Percentiles rank a stretch among this genome's conserved stretches.
Evolutionary conservation across 805 yeast species (phyloP).

Genomic region (Brettanomyces nanus): DNA sequence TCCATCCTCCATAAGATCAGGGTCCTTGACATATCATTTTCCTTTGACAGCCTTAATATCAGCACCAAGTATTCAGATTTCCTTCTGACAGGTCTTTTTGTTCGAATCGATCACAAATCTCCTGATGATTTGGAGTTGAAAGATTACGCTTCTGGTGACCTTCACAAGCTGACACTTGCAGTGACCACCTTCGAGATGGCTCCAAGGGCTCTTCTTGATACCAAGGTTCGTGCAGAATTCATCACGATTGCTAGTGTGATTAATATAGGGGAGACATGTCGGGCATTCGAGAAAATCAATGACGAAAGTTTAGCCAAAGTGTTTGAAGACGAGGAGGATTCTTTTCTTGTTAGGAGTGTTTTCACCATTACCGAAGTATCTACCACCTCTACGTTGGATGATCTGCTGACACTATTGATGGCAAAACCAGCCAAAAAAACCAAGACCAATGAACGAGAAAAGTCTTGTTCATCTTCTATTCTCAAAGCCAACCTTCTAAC

Average conservation of each 20-base stretch:
- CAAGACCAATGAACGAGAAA: not conserved
- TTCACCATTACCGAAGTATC: constrained; percentile 15
- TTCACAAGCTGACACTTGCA: constrained; percentile 9
- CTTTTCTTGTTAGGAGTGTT: constrained; percentile 16
- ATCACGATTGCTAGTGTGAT: constrained; percentile 10
- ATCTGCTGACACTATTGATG: constrained; percentile 4
- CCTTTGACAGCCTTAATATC: not conserved
- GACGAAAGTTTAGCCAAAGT: constrained; percentile 8
- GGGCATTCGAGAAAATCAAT: constrained; percentile 5
- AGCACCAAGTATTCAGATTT: not conserved
- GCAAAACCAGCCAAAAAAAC: not conserved
- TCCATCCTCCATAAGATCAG: not conserved
- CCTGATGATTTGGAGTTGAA: constrained; percentile 5
- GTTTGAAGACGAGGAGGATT: constrained; percentile 9
- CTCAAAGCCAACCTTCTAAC: not conserved
- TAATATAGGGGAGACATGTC: constrained; percentile 6
- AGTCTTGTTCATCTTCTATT: not conserved
- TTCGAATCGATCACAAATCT: constrained; percentile 6
- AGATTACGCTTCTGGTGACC: constrained; percentile 1
- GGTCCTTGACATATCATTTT: not conserved
- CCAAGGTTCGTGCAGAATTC: constrained; percentile 9
- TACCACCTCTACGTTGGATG: constrained; percentile 11
- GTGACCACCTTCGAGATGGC: constrained; percentile 7
- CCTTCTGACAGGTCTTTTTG: constrained; percentile 6
- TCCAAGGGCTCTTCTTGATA: not conserved